Base-by-base conservation (phyloP, 1,284 basidiomycete genomes). In the Hortiboletus rubellus region DNA sequence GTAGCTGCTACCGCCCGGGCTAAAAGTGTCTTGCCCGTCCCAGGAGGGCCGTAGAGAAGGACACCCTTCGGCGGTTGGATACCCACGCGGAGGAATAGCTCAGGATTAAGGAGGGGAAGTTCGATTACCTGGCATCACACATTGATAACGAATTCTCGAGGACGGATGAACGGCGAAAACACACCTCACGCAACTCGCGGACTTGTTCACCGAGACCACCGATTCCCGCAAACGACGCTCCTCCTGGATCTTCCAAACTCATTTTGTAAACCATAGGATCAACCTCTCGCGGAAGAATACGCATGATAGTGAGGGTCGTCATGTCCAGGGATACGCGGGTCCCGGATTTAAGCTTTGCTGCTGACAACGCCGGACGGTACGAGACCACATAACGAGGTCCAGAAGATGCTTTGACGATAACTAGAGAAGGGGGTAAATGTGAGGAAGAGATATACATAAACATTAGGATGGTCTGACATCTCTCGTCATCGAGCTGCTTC, bases 301-400 rank as follows among this genome's bases (percentile, higher is more conserved):
- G 89, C 96, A 99, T 99, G 72, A 99, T 95, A 9, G 97, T 99
- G 40, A 99, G 80, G 1, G 97, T 99, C 3, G 97, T 99, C 97
- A 99, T 99, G 75, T 99, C 97, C 51, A 99, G 85, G 59, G 95
- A 96, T 60, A 99, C 97, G 63, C 97, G 92, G 11, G 94, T 94
- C 53, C 94, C 94, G 31, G 92, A 78, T 77, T 98, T 98, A 60
- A 99, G 88, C 76, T 98, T 98, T 47, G 85, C 82, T 50, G 89
- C 89, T n/a, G 96, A 93, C 47, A 98, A 82, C 10, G 93, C 88
- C 11, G 95, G 94, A 53, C 97, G 87, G 74, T 94, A 98, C 3
- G 96, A 98, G n/a, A 99, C 97, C 41, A 99, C 96, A 72, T 99
- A 99, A 63, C 97, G 91, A 17, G 97, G 97, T 3, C 97, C 97